Base-by-base conservation (phyloP, 805 yeast genomes). In the Peterozyma toletana region DNA sequence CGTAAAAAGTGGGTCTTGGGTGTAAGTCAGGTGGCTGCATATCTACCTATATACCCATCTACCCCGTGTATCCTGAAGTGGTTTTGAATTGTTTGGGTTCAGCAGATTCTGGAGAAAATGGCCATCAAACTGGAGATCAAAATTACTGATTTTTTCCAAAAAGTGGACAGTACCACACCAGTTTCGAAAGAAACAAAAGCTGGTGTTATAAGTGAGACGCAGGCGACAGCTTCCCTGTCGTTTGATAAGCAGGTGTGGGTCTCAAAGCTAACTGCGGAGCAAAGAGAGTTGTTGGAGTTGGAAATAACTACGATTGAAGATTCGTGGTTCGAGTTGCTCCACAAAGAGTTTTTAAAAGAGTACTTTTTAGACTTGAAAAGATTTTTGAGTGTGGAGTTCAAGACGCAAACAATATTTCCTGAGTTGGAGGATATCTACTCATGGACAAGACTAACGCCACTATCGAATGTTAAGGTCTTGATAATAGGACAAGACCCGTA, bases 401-500 rank as follows among this genome's bases (percentile, higher is more conserved):
- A 59, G 13, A 56, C 62, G 13, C 64, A 66, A 15, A 71, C 77
- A 2, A 70, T 91, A 0, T 91, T 87, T 62, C 99, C 99, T 2
- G 90, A 91, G 0, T 59, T 67, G 14, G 56, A 73, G 11, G 84
- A 86, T 47, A 77, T 93, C 16, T 93, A 93, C 59, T 86, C 97
- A 0, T 93, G 98, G 97, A 81, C 95, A 2, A 75, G 88, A 30
- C 69, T 81, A 14, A 88, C 98, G 0, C 96, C 96, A 0, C 66
- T 91, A 16, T 67, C 77, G 3, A 60, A 74, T 3, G 85, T 89
- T 15, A 81, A 79, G 55, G 93, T 91, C 27, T 73, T 93, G 1
- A 75, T 93, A 11, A 67, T 93, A 38, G 99, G 99, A 1, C 99
- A 93, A 60, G 99, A 93, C 59, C 99, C 99, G 0, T 93, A 93